Conservation (phyloP, 305 asterid species). For the Fraxinus floribunda region DNA sequence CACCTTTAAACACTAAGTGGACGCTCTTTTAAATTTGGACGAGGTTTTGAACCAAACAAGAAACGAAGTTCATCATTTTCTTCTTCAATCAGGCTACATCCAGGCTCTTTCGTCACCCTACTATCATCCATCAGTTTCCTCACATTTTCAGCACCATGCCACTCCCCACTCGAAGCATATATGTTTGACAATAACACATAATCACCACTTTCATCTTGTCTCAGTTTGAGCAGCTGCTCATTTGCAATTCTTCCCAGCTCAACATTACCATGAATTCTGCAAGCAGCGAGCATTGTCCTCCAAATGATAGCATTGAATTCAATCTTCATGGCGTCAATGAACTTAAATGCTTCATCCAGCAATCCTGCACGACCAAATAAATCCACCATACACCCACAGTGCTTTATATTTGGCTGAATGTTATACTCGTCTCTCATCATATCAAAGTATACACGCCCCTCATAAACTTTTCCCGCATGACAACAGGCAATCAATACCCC, state of each 20-base stretch:
- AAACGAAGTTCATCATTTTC: slow-evolving; percentile 24
- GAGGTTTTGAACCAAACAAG: slow-evolving; percentile 25
- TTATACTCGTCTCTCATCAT: slow-evolving; percentile 42
- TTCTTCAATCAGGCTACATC: slow-evolving; percentile 46
- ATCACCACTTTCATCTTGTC: slow-evolving; percentile 56
- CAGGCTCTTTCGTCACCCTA: slow-evolving; percentile 59
- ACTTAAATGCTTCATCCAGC: slow-evolving; percentile 41
- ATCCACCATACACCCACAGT: slow-evolving; percentile 64
- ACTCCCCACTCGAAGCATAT: slow-evolving; percentile 56
- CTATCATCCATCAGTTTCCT: slow-evolving; percentile 58
- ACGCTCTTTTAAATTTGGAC: background rate
- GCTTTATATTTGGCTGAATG: slow-evolving; percentile 42
- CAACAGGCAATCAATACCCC: slow-evolving; percentile 56
- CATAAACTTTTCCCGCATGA: slow-evolving; percentile 51
- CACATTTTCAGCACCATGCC: slow-evolving; percentile 55
- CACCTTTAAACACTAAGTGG: background rate
- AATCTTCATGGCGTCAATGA: slow-evolving; percentile 47
- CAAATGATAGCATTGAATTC: slow-evolving; percentile 47
- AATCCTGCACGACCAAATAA: slow-evolving; percentile 55
- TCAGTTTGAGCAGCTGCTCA: slow-evolving; percentile 31
- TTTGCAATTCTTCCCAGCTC: slow-evolving; percentile 48
- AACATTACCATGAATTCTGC: slow-evolving; percentile 44
- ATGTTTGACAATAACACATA: slow-evolving; percentile 64
- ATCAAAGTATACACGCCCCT: slow-evolving; percentile 38
- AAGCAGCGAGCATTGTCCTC: slow-evolving; percentile 58